Evolutionary conservation across 176 grass and related monocot genomes (phyloP), one percentile per base, ranked within the genome.

Genomic region (Raddia distichophylla): DNA sequence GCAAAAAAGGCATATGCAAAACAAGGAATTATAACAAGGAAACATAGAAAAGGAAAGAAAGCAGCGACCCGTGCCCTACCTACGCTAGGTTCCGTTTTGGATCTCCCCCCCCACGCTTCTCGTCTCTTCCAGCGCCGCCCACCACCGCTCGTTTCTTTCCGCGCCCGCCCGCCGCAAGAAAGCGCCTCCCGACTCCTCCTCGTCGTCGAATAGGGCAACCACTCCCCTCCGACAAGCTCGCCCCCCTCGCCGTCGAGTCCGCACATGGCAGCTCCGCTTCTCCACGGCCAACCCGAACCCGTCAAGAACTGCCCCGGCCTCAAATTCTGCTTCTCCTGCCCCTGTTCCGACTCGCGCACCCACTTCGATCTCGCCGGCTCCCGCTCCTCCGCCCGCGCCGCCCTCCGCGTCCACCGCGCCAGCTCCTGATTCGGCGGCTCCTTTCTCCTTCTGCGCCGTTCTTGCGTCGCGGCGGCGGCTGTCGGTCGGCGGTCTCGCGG

Each of bases 221-320:
- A 63, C 63, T 10, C 55, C 71, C 71, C 75, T 40, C 37, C 34
- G 49, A 35, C n/a, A 32, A 82, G 15, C 46, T 50, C 68, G 45
- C n/a, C 66, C 76, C 22, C 60, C 32, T 40, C 50, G 37, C 19
- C 14, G 50, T 55, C 82, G 76, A 82, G 16, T 12, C 82, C 22
- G 76, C 82, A 89, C 87, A 89, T 89, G 87, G 87, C 87, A 89
- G 87, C 71, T 79, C 78, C 20, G 87, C 69, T 56, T 46, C 76
- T 64, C 87, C 71, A 74, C 77, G 55, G 56, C 56, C 68, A 82
- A 82, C 52, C 69, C 80, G 77, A 85, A 19, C 66, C 77, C 73
- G 18, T 69, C 77, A 62, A 89, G 77, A 81, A 76, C 87, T 67
- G 46, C 75, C 61, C 81, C 61, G 56, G 82, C 82, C 78, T 32